Evolutionary conservation across 495 filamentous ascomycete species (phyloP).

Genomic region (Bryoglossum gracile): DNA sequence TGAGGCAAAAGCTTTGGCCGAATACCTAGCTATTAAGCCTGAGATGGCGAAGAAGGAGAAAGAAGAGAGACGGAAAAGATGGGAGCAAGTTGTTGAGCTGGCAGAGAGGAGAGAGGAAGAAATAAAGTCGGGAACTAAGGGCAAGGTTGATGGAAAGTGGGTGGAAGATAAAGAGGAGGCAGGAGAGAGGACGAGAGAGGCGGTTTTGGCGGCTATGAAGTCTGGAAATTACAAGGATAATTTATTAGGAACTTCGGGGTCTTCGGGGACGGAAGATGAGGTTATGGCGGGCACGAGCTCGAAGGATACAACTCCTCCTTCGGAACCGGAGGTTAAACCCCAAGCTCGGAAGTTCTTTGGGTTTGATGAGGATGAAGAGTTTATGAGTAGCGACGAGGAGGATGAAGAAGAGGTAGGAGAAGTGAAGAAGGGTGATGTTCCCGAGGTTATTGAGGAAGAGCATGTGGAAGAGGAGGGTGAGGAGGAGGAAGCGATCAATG

Average conservation of each 20-base stretch:
- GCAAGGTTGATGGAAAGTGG: conserved; percentile 82
- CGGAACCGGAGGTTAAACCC: conserved; percentile 37
- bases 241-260: conserved; percentile 35
- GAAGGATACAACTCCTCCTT: conserved; percentile 28
- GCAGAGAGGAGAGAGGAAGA: conserved; percentile 78
- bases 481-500: conserved; percentile 18
- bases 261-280: conserved; percentile 42
- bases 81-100: conserved; percentile 76
- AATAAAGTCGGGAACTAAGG: conserved; percentile 59
- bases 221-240: conserved; percentile 52
- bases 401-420: conserved; percentile 52
- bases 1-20: conserved; percentile 89
- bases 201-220: conserved; percentile 71
- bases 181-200: conserved; percentile 74
- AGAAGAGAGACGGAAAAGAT: conserved; percentile 69
- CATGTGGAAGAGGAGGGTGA: conserved; percentile 15
- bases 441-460: conserved; percentile 34
- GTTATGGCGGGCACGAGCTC: conserved; percentile 29
- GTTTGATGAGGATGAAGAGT: conserved; percentile 89
- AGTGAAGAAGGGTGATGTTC: conserved; percentile 31
- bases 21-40: conserved; percentile 91
- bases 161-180: conserved; percentile 85
- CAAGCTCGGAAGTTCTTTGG: conserved; percentile 59
- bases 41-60: conserved; percentile 94
- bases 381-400: conserved; percentile 72